phyloP scores from a whole-genome alignment of 2,329 filamentous ascomycete genomes.

The Aspergillus floridensis region DNA sequence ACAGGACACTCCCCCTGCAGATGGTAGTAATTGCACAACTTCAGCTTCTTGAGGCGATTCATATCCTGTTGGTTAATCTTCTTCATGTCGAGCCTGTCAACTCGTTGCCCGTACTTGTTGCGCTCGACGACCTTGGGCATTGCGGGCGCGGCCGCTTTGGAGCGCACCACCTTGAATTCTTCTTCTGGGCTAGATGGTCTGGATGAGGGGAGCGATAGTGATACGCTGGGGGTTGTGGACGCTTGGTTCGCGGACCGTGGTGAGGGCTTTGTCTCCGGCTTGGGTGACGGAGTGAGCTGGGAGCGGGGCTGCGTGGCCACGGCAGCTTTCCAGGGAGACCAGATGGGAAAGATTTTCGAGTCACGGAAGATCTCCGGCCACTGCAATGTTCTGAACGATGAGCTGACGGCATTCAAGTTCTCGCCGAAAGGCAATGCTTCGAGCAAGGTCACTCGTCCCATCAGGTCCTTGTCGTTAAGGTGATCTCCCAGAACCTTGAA shows the following conservation, averaged over 20 bases:
- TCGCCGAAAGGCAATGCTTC: conserved; percentile 57
- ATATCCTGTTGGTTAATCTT: conserved; percentile 56
- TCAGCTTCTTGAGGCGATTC: conserved; percentile 60
- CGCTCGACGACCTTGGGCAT: conserved; percentile 47
- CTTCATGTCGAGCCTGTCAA: conserved; percentile 53
- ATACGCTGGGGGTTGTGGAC: conserved; percentile 33
- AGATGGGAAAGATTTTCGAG: conserved; percentile 46
- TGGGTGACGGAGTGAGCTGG: conserved; percentile 38
- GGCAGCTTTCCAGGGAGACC: conserved; percentile 34
- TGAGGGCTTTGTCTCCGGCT: conserved; percentile 28
- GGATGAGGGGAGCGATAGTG: conserved; percentile 36
- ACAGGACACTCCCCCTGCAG: conserved; percentile 59
- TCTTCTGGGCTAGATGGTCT: conserved; percentile 37
- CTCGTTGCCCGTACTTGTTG: conserved; percentile 59
- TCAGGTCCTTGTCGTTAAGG: conserved; percentile 44
- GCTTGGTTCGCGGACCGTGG: conserved; percentile 42
- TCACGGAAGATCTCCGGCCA: conserved; percentile 55
- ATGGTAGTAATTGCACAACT: conserved; percentile 62
- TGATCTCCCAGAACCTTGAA: conserved; percentile 52
- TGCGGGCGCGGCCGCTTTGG: conserved; percentile 30
- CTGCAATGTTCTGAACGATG: conserved; percentile 48
- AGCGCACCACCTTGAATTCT: conserved; percentile 38
- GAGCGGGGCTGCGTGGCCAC: conserved; percentile 29
- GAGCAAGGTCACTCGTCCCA: conserved; percentile 53
- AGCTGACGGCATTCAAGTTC: conserved; percentile 49